Evolutionary conservation across 2,329 filamentous ascomycete genomes (phyloP).

Genomic region (Grosmannia penicillata): DNA sequence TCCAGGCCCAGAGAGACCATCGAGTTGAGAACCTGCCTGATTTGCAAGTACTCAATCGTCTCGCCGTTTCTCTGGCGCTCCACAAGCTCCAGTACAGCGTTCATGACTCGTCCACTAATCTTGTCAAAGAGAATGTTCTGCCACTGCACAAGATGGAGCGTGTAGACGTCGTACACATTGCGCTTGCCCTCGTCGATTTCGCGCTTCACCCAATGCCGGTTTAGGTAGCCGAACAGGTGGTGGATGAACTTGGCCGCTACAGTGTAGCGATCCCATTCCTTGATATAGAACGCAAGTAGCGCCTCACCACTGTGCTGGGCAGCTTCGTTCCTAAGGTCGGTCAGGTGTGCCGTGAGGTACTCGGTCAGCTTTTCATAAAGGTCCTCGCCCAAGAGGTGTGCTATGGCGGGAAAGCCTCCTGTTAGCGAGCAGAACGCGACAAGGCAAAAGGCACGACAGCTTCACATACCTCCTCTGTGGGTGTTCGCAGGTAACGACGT

Average conservation of each 20-base stretch:
- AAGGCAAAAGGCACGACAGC: not conserved
- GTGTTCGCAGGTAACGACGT: constrained; percentile 29
- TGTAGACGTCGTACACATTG: constrained; percentile 96
- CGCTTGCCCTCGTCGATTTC: constrained; percentile 99
- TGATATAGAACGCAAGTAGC: constrained; percentile 82
- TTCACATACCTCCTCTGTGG: constrained; percentile 53
- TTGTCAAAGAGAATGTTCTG: constrained; percentile 76
- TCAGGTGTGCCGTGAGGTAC: constrained; percentile 69
- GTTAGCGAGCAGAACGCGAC: not conserved
- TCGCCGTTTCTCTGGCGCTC: constrained; percentile 96
- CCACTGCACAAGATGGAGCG: constrained; percentile 90
- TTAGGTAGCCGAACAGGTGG: constrained; percentile 89
- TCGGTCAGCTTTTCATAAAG: constrained; percentile 82
- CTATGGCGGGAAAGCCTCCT: constrained; percentile 28
- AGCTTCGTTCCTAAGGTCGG: constrained; percentile 55
- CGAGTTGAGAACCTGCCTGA: constrained; percentile 92
- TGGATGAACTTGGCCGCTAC: constrained; percentile 95
- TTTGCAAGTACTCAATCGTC: constrained; percentile 92
- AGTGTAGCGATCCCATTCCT: constrained; percentile 93
- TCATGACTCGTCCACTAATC: constrained; percentile 83
- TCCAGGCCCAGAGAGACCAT: constrained; percentile 92
- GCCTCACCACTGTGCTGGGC: constrained; percentile 78
- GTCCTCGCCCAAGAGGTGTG: constrained; percentile 88
- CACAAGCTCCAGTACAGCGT: constrained; percentile 82
- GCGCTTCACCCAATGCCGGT: constrained; percentile 96